These are phyloP conservation scores for Dentipellis sp. DNA, from an alignment of 768 basidiomycete species.

Conservation along the genomic window DNA sequence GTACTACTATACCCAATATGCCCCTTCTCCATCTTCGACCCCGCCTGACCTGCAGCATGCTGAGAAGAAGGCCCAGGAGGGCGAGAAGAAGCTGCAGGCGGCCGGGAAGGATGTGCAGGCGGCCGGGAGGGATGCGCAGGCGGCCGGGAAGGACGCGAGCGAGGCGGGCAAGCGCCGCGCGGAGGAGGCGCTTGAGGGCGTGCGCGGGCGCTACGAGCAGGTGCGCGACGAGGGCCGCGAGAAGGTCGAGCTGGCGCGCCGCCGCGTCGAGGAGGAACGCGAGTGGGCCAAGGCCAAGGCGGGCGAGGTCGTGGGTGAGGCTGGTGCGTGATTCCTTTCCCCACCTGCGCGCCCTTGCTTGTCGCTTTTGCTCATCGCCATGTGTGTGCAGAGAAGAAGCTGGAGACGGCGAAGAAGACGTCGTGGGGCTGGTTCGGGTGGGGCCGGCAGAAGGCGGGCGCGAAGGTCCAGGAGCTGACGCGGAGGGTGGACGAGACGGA, in stretches of 20 bases:
- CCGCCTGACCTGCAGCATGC: neutral
- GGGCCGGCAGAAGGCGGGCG: neutral
- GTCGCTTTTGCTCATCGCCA: neutral
- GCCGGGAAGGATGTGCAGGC: neutral
- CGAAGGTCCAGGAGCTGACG: neutral
- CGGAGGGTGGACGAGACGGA: neutral
- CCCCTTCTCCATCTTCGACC: too few relatives aligned
- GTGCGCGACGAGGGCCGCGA: neutral
- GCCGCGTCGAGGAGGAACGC: neutral
- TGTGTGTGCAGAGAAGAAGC: neutral
- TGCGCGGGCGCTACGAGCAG: neutral
- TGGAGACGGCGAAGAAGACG: neutral
- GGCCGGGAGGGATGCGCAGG: neutral
- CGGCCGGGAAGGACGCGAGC: too few relatives aligned
- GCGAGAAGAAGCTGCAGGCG: neutral
- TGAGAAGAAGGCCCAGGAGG: neutral
- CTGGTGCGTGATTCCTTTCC: neutral
- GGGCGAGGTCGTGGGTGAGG: neutral
- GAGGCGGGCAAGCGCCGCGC: neutral
- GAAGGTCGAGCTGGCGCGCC: neutral
- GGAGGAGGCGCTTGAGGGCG: neutral
- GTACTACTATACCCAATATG: neutral
- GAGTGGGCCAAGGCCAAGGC: neutral
- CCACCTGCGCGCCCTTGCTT: neutral
- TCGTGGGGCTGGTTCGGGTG: neutral